A percentile compares a stretch with the other conserved stretches of the same genome.
Conservation (phyloP, 2,329 filamentous ascomycete species). For the Diplodia seriata region DNA sequence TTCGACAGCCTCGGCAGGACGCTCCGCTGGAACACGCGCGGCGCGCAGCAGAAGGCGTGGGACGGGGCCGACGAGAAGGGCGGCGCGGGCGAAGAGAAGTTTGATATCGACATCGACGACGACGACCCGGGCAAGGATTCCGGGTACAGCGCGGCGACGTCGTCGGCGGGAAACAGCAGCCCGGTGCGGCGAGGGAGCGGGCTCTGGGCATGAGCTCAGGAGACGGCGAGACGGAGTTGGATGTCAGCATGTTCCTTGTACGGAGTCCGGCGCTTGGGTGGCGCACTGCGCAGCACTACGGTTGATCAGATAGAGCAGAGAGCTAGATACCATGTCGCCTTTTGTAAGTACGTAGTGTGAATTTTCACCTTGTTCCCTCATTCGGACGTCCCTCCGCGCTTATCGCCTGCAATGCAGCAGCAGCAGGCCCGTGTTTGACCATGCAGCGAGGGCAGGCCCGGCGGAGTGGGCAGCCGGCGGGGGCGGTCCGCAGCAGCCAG, state of each 20-base stretch:
- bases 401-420: background rate
- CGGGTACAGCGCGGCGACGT: constrained; percentile 49
- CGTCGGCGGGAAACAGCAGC: constrained; percentile 37
- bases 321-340: constrained; percentile 23
- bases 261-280: constrained; percentile 20
- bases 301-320: constrained; percentile 24
- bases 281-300: background rate
- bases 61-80: constrained; percentile 55
- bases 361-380: background rate
- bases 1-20: constrained; percentile 94
- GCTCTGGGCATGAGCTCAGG: constrained; percentile 10
- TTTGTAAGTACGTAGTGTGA: constrained; percentile 8
- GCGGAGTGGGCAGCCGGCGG: constrained; percentile 5
- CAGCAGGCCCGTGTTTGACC: no score
- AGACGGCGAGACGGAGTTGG: constrained; percentile 1
- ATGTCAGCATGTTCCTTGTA: constrained; percentile 26
- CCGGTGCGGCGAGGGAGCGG: constrained; percentile 26
- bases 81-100: constrained; percentile 62
- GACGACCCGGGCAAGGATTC: constrained; percentile 54
- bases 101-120: constrained; percentile 93
- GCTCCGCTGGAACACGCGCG: constrained; percentile 91
- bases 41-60: constrained; percentile 89
- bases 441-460: background rate
- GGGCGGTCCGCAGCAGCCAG: constrained; percentile 29
- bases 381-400: constrained; percentile 22